These are phyloP conservation scores for Didymella keratinophila DNA, from an alignment of 2,329 filamentous ascomycete genomes.

Conservation along the genomic window DNA sequence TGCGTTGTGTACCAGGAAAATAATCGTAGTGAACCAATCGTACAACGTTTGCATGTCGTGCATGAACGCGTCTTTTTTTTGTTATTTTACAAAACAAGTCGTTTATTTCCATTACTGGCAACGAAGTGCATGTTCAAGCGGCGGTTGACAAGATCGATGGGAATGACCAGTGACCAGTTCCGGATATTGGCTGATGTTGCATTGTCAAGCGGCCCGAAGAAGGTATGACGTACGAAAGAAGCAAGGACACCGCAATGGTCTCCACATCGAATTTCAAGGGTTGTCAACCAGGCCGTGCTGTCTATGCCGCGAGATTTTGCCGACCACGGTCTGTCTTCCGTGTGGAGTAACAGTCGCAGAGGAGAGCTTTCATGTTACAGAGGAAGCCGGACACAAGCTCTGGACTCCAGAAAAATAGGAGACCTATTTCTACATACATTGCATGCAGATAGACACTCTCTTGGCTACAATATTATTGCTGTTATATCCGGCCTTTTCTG, in stretches of 20 bases:
- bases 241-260: constrained; percentile 6
- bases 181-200: constrained; percentile 18
- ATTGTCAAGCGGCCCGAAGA: constrained; percentile 12
- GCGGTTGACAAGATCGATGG: neutral
- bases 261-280: constrained; percentile 4
- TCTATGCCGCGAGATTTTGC: constrained; percentile 8
- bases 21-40: constrained; percentile 2
- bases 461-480: too few relatives aligned
- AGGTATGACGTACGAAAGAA: constrained; percentile 19
- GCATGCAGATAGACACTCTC: too few relatives aligned
- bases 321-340: constrained; percentile 1
- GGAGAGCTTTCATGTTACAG: neutral
- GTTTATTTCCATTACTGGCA: neutral
- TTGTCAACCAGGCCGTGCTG: constrained; percentile 8
- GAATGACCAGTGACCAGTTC: constrained; percentile 17
- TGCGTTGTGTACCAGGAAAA: constrained; percentile 1
- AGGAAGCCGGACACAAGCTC: too few relatives aligned
- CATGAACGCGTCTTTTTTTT: neutral
- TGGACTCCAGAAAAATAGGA: too few relatives aligned
- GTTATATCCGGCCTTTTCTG: too few relatives aligned
- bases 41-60: constrained; percentile 2
- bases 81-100: too few relatives aligned
- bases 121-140: neutral
- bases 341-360: neutral
- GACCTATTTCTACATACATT: too few relatives aligned